Base-by-base conservation (phyloP, 2,329 filamentous ascomycete species). In the Arthroderma sp. region DNA sequence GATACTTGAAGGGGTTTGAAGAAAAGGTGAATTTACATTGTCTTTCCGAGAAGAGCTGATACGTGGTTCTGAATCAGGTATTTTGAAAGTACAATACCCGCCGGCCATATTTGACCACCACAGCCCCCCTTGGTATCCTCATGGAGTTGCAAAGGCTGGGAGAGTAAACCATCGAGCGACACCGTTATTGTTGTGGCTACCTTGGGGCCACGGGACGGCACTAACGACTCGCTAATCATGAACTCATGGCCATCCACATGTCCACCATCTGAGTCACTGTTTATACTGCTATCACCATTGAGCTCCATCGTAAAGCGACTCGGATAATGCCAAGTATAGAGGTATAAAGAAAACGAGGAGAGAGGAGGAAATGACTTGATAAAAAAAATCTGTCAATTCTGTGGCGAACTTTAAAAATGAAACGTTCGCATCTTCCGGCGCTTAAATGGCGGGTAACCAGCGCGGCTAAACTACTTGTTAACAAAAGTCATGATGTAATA, bases 61-160 rank as follows among this genome's bases (percentile, higher is more conserved):
- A 68, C 69, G 54, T 85, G 83, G 58, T 80, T 80, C 43, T 81
- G 76, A 48, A 96, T 71, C 73, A 96, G 75, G 60, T 96, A 93
- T 63, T 82, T 86, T 15, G 83, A 77, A 43, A 98, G 71, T 10
- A 91, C 77, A 78, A 94, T 83, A 7, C 91, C 91, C 0, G 89
- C 89, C 3, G 88, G 89, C 91, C 91, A 96, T 7, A 93, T 74
- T 65, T 93, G 85, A 2, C 91, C 91, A 40, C 91, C 91, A 63
- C 91, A 96, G 49, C 91, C 91, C 51, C 84, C 78, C 46, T 77
- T 78, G 40, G 94, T 74, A 63, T 96, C 88, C 63, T 95, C 87
- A 56, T 85, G 83, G 10, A 96, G 75, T 48, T 75, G 72, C 49
- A 96, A 72, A 38, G 83, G 80, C 40, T 74, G 68, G 15, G 71